Evolutionary conservation across 768 basidiomycete species (phyloP).

Genomic region (Mycena amicta): DNA sequence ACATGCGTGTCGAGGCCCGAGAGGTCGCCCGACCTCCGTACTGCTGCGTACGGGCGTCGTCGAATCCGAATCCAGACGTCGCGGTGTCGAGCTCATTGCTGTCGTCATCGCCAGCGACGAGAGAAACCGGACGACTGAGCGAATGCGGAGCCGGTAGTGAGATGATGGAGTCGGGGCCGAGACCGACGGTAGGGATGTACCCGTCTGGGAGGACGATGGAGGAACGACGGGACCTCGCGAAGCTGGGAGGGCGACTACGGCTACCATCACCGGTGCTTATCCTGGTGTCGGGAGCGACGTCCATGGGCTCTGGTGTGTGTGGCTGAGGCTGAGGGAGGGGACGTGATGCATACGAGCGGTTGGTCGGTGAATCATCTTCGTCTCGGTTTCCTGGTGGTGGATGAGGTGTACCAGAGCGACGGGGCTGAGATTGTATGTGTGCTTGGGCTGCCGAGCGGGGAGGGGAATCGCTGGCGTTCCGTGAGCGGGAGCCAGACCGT

Average conservation of each 20-base stretch:
- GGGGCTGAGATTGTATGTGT: background rate
- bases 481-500: background rate
- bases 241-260: constrained; percentile 1
- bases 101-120: constrained; percentile 5
- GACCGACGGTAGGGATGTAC: constrained; percentile 46
- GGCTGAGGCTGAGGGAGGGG: background rate
- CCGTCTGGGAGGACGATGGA: constrained; percentile 47
- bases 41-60: too few species aligned
- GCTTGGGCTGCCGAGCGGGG: background rate
- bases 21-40: constrained; percentile 23
- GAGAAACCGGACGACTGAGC: constrained; percentile 32
- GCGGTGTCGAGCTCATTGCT: constrained; percentile 6
- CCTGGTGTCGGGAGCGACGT: background rate
- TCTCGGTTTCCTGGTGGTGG: background rate
- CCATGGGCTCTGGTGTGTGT: background rate
- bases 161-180: constrained; percentile 39
- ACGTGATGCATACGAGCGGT: background rate
- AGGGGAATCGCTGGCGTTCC: background rate
- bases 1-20: constrained; percentile 37
- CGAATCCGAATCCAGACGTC: background rate
- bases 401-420: background rate
- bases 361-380: background rate
- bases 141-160: constrained; percentile 56
- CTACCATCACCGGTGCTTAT: background rate
- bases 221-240: constrained; percentile 25